phyloP scores from a whole-genome alignment of 805 yeast genomes.

The Alloascoidea africana region DNA sequence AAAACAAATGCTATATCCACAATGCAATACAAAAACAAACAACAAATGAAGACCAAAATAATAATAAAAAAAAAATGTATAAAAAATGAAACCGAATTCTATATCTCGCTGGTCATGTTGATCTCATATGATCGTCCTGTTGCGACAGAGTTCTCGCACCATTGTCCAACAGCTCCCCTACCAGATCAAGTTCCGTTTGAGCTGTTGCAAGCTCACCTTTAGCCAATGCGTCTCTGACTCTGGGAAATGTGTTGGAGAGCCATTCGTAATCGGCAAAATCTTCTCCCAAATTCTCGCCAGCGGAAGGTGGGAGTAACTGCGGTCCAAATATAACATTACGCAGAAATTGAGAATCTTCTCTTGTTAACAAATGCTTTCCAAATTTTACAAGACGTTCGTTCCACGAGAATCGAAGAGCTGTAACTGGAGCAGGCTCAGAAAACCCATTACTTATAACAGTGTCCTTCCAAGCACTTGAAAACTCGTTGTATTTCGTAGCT shows the following conservation, averaged over 20 bases:
- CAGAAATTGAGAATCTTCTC: conserved; percentile 44
- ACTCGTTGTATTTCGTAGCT: conserved; percentile 33
- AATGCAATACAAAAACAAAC: too few species aligned
- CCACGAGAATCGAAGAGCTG: conserved; percentile 69
- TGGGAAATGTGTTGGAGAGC: conserved; percentile 60
- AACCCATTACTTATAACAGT: conserved; percentile 36
- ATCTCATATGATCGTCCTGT: too few species aligned
- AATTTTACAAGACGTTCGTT: conserved; percentile 48
- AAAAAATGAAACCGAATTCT: too few species aligned
- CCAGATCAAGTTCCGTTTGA: conserved; percentile 31
- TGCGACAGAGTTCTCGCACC: too few species aligned
- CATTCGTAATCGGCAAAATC: too few species aligned
- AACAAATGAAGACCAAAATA: too few species aligned
- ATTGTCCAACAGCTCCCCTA: conserved; percentile 24
- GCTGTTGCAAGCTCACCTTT: conserved; percentile 34
- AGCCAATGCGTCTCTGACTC: conserved; percentile 51
- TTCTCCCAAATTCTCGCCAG: conserved; percentile 16
- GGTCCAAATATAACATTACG: conserved; percentile 59
- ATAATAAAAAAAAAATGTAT: too few species aligned
- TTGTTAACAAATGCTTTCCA: conserved; percentile 35
- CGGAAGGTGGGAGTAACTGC: conserved; percentile 42
- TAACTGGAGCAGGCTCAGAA: conserved; percentile 55
- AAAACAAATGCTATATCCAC: too few species aligned
- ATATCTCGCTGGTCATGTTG: too few species aligned
- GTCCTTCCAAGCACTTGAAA: conserved; percentile 51